Conservation (phyloP, 805 yeast species). For the Jamesozyma spencerorum region DNA sequence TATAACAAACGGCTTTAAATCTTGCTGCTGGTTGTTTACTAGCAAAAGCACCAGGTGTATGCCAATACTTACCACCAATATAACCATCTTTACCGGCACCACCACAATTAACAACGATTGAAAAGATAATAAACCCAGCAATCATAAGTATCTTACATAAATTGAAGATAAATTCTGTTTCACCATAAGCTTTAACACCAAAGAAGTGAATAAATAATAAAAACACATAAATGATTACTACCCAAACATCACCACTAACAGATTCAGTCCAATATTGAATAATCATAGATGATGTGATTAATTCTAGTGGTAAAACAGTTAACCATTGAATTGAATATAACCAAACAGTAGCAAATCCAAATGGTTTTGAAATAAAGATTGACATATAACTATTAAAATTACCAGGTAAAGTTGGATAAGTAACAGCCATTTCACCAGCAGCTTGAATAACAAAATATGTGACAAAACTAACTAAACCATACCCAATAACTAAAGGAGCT, state of each 20-base stretch:
- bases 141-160: conserved; percentile 48
- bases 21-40: conserved; percentile 25
- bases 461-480: conserved; percentile 47
- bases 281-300: conserved; percentile 49
- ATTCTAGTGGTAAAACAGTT: conserved; percentile 55
- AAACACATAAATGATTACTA: conserved; percentile 44
- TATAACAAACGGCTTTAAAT: conserved; percentile 58
- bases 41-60: conserved; percentile 42
- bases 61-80: conserved; percentile 54
- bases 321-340: conserved; percentile 56
- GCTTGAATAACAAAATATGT: conserved; percentile 49
- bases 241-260: conserved; percentile 46
- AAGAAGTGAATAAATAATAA: conserved; percentile 44
- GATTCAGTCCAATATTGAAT: conserved; percentile 41
- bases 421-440: conserved; percentile 36
- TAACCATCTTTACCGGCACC: conserved; percentile 47
- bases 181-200: conserved; percentile 63
- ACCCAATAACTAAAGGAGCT: conserved; percentile 42
- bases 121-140: conserved; percentile 47
- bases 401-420: conserved; percentile 33
- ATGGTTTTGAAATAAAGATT: conserved; percentile 49
- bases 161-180: conserved; percentile 53
- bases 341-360: conserved; percentile 70
- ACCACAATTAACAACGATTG: conserved; percentile 49
- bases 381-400: conserved; percentile 34